Base-by-base conservation (phyloP, 352 stramenopile species). In the Phytophthora ohioensis region DNA sequence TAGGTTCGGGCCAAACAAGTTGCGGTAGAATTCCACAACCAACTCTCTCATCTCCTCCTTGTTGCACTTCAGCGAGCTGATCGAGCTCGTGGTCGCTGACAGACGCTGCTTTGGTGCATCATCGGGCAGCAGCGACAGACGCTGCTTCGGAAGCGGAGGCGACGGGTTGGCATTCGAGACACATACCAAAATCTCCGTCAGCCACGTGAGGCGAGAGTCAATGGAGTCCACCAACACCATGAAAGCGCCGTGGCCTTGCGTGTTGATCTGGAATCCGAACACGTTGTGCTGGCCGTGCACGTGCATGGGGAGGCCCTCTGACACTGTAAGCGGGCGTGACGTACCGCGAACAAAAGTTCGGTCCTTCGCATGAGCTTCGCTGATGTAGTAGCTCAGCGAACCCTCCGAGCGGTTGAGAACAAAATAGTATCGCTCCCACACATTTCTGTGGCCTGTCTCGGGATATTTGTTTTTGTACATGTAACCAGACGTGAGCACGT, bases 391-490 rank as follows among this genome's bases (percentile, higher is more conserved):
- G 68, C 87, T 93, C 43, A 96, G 58, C 7, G 84, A 86, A 10
- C 87, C 87, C 3, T 93, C 82, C 15, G 78, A 71, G 38, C 87
- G 87, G 60, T 94, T 90, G 17, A 96, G 75, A 30, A 94, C 87
- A 47, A 96, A 96, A 64, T 92, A 96, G 54, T 91, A 94, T 13
- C 89, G 87, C 71, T 96, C 89, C 89, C 89, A 96, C 35, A 93
- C 45, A 41, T 94, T 88, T 13, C 82, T 74, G 73, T 96, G 85
- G 11, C 89, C 89, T 2, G 86, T 92, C 68, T 94, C 87, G 0
- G 89, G 87, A 27, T 94, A 81, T 67, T 91, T 92, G 81, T 83
- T 96, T 67, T 94, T 93, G 76, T 94, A 96, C 87, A 96, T 93
- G 79, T 96, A 96, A 5, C 89, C 89, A n/a, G 79, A 79, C 27